Conservation (phyloP, 148 eudicot species). For the Heliamphora exappendiculata region DNA sequence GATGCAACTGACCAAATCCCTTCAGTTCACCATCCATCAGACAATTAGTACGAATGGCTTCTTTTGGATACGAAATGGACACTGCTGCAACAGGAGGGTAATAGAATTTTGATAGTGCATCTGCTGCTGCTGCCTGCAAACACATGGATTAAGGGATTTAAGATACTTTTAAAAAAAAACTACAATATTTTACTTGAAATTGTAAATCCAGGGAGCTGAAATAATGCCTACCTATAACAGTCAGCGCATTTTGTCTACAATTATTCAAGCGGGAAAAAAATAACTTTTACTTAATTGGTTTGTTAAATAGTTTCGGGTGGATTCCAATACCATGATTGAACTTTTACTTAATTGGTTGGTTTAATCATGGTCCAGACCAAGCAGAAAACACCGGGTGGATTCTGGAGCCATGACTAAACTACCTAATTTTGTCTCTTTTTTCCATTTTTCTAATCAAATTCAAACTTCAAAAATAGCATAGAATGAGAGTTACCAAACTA, state of each 20-base stretch:
- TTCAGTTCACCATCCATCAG: constrained; percentile 66
- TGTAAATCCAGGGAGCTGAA: background rate
- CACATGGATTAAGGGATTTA: constrained; percentile 2
- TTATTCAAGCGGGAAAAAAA: no score
- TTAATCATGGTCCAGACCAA: no score
- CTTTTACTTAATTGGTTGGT: no score
- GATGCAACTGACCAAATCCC: constrained; percentile 91
- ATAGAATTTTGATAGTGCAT: constrained; percentile 61
- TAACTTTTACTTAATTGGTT: no score
- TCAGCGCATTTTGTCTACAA: background rate
- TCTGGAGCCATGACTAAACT: no score
- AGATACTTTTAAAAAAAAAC: background rate
- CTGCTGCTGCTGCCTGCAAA: constrained; percentile 61
- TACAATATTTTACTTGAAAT: background rate
- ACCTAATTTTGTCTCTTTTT: no score
- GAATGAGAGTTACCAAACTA: no score
- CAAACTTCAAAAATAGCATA: no score
- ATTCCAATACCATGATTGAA: no score
- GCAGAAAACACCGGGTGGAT: no score
- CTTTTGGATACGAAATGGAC: constrained; percentile 75
- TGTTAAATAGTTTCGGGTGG: no score
- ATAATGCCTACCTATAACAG: background rate
- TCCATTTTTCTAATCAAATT: no score
- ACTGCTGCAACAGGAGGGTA: constrained; percentile 91
- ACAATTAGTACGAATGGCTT: constrained; percentile 58